Percentiles rank a stretch among this genome's conserved stretches.
phyloP scores from a whole-genome alignment of 2,329 filamentous ascomycete species.

The Xylaria sp. region DNA sequence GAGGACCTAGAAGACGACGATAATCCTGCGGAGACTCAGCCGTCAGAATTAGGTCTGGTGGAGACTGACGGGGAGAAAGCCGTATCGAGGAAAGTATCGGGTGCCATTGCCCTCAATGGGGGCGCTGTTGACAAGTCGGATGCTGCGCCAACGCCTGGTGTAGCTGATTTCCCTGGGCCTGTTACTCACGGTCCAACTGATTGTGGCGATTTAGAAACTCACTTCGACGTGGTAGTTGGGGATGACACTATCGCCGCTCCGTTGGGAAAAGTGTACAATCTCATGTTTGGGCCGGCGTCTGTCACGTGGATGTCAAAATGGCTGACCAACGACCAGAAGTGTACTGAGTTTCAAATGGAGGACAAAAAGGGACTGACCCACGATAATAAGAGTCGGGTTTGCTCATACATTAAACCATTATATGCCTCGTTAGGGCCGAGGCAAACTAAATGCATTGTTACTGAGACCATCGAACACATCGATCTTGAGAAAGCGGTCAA shows the following conservation, averaged over 20 bases:
- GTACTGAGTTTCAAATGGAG: constrained; percentile 82
- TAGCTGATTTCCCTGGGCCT: constrained; percentile 82
- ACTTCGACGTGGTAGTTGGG: constrained; percentile 84
- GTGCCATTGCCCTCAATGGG: constrained; percentile 53
- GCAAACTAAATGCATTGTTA: constrained; percentile 92
- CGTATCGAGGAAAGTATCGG: constrained; percentile 75
- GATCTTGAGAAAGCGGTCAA: constrained; percentile 88
- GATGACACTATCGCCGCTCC: constrained; percentile 88
- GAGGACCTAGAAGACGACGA: constrained; percentile 80
- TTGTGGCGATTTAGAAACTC: constrained; percentile 76
- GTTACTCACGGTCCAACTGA: constrained; percentile 81
- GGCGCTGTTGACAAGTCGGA: constrained; percentile 57
- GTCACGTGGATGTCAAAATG: constrained; percentile 84
- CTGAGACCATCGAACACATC: constrained; percentile 79
- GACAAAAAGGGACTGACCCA: constrained; percentile 79
- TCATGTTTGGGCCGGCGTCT: constrained; percentile 85
- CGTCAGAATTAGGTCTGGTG: constrained; percentile 49
- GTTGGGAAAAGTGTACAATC: constrained; percentile 85
- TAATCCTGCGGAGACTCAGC: constrained; percentile 42
- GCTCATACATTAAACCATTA: constrained; percentile 91
- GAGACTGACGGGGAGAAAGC: constrained; percentile 66
- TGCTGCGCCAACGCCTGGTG: constrained; percentile 47
- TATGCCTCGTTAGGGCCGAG: constrained; percentile 83
- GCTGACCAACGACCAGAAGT: constrained; percentile 86
- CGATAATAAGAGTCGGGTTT: constrained; percentile 76